Percentiles rank a stretch among this genome's conserved stretches.
These are phyloP conservation scores for Vachellia pachyceras DNA, from an alignment of 306 rosid genomes.

Conservation along the genomic window DNA sequence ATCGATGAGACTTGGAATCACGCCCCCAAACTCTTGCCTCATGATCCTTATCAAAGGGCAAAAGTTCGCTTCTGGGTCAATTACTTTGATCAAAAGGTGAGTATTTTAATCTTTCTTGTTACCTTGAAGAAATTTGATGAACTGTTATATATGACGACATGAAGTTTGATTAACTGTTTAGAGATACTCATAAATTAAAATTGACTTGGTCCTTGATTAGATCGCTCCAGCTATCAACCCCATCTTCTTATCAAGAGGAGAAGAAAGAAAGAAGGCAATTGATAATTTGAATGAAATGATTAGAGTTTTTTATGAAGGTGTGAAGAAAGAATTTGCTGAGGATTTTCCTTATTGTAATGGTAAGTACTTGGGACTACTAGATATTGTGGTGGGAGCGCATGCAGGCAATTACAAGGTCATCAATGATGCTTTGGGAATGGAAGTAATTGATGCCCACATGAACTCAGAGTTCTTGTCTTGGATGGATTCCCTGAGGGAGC, in stretches of 20 bases:
- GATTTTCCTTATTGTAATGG: slow-evolving; percentile 25
- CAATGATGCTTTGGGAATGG: slow-evolving; percentile 31
- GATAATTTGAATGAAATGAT: slow-evolving; percentile 29
- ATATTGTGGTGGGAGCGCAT: slow-evolving; percentile 47
- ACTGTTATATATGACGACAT: too few species aligned
- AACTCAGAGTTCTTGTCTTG: slow-evolving; percentile 40
- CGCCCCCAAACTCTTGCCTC: slow-evolving; percentile 43
- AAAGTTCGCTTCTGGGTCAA: slow-evolving; percentile 52
- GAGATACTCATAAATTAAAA: background rate
- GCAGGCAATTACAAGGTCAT: slow-evolving; percentile 40
- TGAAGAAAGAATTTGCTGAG: slow-evolving; percentile 37
- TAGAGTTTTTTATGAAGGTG: slow-evolving; percentile 51
- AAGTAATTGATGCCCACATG: background rate
- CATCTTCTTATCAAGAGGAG: slow-evolving; percentile 35
- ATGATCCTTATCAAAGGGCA: slow-evolving; percentile 47
- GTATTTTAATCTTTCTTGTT: too few species aligned
- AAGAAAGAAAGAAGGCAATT: slow-evolving; percentile 40
- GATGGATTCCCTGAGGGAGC: slow-evolving; percentile 47
- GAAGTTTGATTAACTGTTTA: background rate
- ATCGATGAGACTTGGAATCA: slow-evolving; percentile 55
- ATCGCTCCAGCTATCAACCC: background rate
- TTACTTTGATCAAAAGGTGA: slow-evolving; percentile 40
- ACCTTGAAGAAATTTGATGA: too few species aligned
- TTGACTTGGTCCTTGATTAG: slow-evolving; percentile 3
- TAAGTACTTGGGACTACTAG: slow-evolving; percentile 40